Base-by-base conservation (phyloP, 2,329 filamentous ascomycete species). In the Amauroascus niger region DNA sequence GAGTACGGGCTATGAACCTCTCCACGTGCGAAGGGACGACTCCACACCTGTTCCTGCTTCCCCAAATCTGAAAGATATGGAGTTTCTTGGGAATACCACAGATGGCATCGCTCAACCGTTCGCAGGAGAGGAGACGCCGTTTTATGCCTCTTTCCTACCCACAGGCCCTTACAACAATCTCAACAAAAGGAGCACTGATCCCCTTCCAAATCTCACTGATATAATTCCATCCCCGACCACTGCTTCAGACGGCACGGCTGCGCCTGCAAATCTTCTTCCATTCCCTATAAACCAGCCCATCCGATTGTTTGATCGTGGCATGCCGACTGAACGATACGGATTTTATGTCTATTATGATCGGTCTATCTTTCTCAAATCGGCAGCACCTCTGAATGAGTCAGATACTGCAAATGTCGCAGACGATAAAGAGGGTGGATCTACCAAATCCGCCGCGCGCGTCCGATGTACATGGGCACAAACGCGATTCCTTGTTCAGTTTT, bases 331-430 rank as follows among this genome's bases (percentile, higher is more conserved):
- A 67, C 88, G 95, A 70, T 96, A 94, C 68, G 88, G 88, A 1
- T 96, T 96, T 71, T 96, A 95, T 72, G 87, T 80, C 0, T 94
- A 95, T 74, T 97, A 87, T 69, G 83, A 89, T 70, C 87, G 89
- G 59, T 86, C 84, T 7, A 87, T 95, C 58, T 95, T 91, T 73
- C 76, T 95, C 57, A 81, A 83, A 61, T 82, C 81, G 14, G 71
- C 76, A 9, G 69, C 70, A 0, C 66, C 71, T 1, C 65, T 80
- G 55, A 76, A 78, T 58, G 63, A 64, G n/a, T 63, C 63, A 24
- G 57, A 64, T 14, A 64, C 63, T 8, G 70, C 71, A 37, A 65
- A 70, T 7, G 65, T 69, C 2, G 63, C 73, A 2, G 70, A 70
- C n/a, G 76, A 79, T 57, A 56, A 64, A 7, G 67, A 77, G 46